phyloP scores from a whole-genome alignment of 2,329 filamentous ascomycete species.

The Alternaria sp. region DNA sequence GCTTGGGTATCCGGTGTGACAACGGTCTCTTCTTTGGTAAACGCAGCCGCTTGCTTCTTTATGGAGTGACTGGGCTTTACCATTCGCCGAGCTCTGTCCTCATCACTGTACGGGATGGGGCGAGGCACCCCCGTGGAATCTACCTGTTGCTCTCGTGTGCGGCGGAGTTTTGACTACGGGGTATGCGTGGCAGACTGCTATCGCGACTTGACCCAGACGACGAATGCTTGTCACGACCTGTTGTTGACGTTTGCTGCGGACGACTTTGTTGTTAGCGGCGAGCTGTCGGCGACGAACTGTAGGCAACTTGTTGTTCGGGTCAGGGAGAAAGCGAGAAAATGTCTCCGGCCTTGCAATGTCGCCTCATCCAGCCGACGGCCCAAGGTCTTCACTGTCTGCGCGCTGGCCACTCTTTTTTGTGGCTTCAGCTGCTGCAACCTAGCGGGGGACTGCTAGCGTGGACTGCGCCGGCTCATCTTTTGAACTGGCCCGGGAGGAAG shows the following conservation, averaged over 20 bases:
- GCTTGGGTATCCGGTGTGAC: background rate
- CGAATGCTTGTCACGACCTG: background rate
- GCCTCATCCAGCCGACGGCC: no score
- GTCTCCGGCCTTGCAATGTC: background rate
- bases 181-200: background rate
- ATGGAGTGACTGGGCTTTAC: background rate
- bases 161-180: background rate
- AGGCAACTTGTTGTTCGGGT: background rate
- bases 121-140: background rate
- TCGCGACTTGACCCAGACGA: background rate
- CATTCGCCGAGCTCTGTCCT: background rate
- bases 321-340: background rate
- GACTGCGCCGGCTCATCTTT: background rate
- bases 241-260: background rate
- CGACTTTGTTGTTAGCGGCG: background rate
- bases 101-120: background rate
- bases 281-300: background rate
- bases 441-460: background rate
- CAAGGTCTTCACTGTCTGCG: background rate
- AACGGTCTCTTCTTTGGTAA: background rate
- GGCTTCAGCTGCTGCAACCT: background rate
- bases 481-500: background rate
- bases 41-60: background rate
- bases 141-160: background rate
- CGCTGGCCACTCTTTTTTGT: background rate